Evolutionary conservation across 345 rosid genomes (phyloP).

Genomic region (Erysimum cheiranthoides): DNA sequence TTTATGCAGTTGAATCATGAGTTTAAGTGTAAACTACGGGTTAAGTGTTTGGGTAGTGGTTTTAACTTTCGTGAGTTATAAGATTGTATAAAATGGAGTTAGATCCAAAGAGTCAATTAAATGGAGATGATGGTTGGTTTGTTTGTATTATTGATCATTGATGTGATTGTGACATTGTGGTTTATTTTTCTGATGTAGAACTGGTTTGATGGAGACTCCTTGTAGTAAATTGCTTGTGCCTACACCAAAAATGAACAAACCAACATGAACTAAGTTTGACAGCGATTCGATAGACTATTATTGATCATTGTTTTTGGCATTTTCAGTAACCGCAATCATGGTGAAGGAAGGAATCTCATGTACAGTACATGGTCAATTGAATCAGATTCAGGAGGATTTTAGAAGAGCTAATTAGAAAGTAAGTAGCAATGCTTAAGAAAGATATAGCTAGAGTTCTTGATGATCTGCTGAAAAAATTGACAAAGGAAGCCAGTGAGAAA

Average conservation of each 20-base stretch:
- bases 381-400: slow-evolving; percentile 70
- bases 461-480: slow-evolving; percentile 63
- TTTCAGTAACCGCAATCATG: slow-evolving; percentile 63
- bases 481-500: slow-evolving; percentile 74
- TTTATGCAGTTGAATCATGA: background rate
- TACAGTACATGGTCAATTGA: slow-evolving; percentile 71
- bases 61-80: background rate
- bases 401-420: slow-evolving; percentile 74
- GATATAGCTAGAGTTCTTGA: too few species aligned
- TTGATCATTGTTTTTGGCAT: background rate
- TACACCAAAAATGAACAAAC: slow-evolving; percentile 59
- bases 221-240: slow-evolving; percentile 65
- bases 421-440: slow-evolving; percentile 59
- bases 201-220: slow-evolving; percentile 73
- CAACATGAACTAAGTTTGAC: slow-evolving; percentile 59
- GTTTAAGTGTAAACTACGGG: background rate
- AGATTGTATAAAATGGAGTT: background rate
- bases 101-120: background rate
- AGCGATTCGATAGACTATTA: slow-evolving; percentile 37
- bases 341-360: slow-evolving; percentile 59
- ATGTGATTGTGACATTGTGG: slow-evolving; percentile 41
- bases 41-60: background rate
- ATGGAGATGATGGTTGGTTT: background rate
- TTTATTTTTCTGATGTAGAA: slow-evolving; percentile 52
- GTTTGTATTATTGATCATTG: background rate